These are phyloP conservation scores for Paramecium biaurelia DNA, from an alignment of 73 alveolate species.

Conservation along the genomic window DNA sequence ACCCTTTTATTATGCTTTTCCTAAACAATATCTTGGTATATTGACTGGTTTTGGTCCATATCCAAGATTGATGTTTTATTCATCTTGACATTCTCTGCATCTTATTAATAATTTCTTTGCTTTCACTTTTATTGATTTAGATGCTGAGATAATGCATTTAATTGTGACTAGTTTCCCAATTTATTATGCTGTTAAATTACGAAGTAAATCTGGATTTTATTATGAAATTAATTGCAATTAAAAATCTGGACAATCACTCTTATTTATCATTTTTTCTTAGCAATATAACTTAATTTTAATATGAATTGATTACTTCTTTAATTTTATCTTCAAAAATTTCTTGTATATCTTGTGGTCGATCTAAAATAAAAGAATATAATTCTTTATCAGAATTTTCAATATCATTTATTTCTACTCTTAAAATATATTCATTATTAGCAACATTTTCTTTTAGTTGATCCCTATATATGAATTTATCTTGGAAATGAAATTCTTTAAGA, in stretches of 20 bases:
- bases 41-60: neutral
- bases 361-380: neutral
- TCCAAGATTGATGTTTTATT: neutral
- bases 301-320: neutral
- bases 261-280: neutral
- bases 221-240: neutral
- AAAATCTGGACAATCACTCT: conserved; percentile 35
- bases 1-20: neutral
- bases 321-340: neutral
- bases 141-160: neutral
- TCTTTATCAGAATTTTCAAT: conserved; percentile 7
- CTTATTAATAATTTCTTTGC: neutral
- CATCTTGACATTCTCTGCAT: conserved; percentile 40
- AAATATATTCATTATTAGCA: neutral
- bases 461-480: neutral
- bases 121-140: conserved; percentile 36
- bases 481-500: neutral
- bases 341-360: neutral
- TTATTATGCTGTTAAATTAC: neutral
- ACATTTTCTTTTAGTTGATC: neutral
- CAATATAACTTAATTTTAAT: neutral
- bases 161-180: conserved; percentile 22
- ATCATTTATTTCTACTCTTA: conserved; percentile 22
- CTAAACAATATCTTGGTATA: conserved; percentile 35
- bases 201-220: conserved; percentile 22